phyloP scores from a whole-genome alignment of 768 basidiomycete species.

The Termitomyces sp. region DNA sequence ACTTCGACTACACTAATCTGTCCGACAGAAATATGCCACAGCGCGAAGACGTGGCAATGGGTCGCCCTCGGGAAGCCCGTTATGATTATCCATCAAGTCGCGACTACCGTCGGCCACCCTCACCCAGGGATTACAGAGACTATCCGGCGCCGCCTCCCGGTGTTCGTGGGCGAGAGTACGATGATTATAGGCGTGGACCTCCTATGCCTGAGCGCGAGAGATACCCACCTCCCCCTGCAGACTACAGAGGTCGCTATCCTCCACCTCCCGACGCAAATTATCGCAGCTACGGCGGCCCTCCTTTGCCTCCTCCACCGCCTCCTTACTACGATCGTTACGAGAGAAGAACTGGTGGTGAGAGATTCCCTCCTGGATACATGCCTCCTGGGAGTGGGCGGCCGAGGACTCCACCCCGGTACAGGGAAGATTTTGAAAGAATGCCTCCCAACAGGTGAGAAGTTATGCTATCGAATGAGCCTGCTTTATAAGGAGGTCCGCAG shows the following conservation, averaged over 20 bases:
- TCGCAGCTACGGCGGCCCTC: conserved; percentile 46
- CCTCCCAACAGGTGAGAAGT: conserved; percentile 47
- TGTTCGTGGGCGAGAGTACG: conserved; percentile 58
- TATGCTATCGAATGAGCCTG: not conserved
- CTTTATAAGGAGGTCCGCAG: conserved; percentile 23
- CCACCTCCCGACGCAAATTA: conserved; percentile 48
- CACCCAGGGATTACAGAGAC: conserved; percentile 66
- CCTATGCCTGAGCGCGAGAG: conserved; percentile 43
- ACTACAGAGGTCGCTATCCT: conserved; percentile 54
- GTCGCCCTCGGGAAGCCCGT: conserved; percentile 46
- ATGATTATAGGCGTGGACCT: conserved; percentile 59
- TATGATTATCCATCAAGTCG: conserved; percentile 59
- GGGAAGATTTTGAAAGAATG: conserved; percentile 61
- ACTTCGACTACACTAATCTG: conserved; percentile 47
- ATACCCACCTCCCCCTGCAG: conserved; percentile 45
- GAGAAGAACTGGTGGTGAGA: conserved; percentile 48
- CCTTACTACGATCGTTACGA: conserved; percentile 61
- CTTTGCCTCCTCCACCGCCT: conserved; percentile 40
- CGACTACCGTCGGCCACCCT: conserved; percentile 57
- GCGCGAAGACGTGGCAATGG: conserved; percentile 53
- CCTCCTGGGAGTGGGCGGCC: conserved; percentile 51
- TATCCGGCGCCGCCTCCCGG: conserved; percentile 45
- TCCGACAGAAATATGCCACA: conserved; percentile 33
- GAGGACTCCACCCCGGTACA: conserved; percentile 50
- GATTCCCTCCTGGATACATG: conserved; percentile 35